These are phyloP conservation scores for Suillus plorans DNA, from an alignment of 768 basidiomycete genomes.

Conservation along the genomic window DNA sequence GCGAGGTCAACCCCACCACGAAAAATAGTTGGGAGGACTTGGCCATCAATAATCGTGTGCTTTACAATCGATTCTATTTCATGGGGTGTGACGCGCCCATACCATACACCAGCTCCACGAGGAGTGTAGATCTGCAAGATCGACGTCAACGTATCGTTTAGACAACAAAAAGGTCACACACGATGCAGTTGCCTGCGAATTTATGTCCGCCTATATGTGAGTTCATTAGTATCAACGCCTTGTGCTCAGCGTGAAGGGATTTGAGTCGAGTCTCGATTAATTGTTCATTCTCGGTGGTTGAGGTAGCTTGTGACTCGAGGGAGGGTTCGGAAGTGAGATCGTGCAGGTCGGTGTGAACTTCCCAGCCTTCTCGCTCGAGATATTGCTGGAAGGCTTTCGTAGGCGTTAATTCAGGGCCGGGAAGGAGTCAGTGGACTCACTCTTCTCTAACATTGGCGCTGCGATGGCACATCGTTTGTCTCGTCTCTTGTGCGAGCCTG, in stretches of 20 bases:
- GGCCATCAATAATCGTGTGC: constrained; percentile 83
- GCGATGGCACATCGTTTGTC: constrained; percentile 92
- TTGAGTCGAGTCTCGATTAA: constrained; percentile 43
- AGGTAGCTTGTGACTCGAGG: constrained; percentile 19
- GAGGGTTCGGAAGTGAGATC: constrained; percentile 40
- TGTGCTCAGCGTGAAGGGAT: constrained; percentile 52
- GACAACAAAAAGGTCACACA: constrained; percentile 40
- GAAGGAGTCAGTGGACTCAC: constrained; percentile 36
- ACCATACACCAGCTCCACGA: constrained; percentile 85
- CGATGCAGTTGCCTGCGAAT: constrained; percentile 88
- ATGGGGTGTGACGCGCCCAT: constrained; percentile 89
- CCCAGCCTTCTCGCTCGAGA: constrained; percentile 70
- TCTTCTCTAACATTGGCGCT: constrained; percentile 78
- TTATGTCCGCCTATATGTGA: constrained; percentile 95
- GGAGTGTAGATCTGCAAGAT: constrained; percentile 76
- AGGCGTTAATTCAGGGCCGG: constrained; percentile 1
- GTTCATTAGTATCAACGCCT: constrained; percentile 80
- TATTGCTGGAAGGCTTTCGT: constrained; percentile 58
- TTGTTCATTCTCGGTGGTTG: constrained; percentile 49
- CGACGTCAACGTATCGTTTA: constrained; percentile 1
- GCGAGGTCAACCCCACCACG: constrained; percentile 84
- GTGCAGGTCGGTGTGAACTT: constrained; percentile 72
- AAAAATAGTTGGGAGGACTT: constrained; percentile 80
- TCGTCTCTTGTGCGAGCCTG: constrained; percentile 90
- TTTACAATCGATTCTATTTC: constrained; percentile 84